Percentiles rank a stretch among this genome's conserved stretches.
These are phyloP conservation scores for Pestalotiopsis sp. DNA, from an alignment of 2,329 filamentous ascomycete species.

Conservation along the genomic window DNA sequence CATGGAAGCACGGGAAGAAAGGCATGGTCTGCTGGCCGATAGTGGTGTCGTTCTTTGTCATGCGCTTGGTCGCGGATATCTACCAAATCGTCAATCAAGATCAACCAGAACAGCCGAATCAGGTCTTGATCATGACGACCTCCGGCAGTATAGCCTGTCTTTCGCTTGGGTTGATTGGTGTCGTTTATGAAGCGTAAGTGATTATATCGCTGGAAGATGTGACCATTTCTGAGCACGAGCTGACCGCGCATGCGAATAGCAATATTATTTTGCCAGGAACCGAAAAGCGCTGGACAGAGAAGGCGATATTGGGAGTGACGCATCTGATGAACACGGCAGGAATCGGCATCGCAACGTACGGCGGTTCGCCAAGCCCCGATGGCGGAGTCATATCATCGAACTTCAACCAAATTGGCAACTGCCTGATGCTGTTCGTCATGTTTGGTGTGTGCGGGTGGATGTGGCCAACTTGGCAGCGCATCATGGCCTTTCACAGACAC, in stretches of 20 bases:
- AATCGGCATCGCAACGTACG: background rate
- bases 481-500: background rate
- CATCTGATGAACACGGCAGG: background rate
- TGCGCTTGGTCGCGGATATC: background rate
- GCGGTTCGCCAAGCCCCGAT: background rate
- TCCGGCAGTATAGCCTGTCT: background rate
- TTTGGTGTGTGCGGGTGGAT: background rate
- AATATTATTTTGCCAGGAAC: background rate
- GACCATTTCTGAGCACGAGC: background rate
- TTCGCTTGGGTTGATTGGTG: background rate
- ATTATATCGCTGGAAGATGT: background rate
- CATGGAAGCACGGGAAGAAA: conserved; percentile 3
- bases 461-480: background rate
- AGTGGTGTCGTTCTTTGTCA: background rate
- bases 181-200: background rate
- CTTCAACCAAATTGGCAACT: background rate
- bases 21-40: conserved; percentile 3
- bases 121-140: background rate
- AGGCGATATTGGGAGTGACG: background rate
- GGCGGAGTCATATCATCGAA: background rate
- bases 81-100: background rate
- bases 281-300: background rate
- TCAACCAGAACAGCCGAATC: background rate
- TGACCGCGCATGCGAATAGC: background rate
- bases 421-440: background rate